Evolutionary conservation across 495 filamentous ascomycete species (phyloP).

Genomic region (Daldinia childiae): DNA sequence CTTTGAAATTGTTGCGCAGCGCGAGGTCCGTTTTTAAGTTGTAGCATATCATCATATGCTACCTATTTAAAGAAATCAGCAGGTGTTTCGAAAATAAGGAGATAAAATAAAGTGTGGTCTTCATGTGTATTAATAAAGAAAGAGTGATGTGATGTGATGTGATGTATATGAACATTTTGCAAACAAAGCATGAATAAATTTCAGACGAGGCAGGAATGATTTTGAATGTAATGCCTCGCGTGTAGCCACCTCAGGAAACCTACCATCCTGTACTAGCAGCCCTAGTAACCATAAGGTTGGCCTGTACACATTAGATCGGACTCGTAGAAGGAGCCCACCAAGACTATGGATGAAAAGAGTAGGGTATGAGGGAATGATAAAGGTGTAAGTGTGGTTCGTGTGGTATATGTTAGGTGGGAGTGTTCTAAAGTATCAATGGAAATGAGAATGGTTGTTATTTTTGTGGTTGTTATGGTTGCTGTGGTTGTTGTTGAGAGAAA

Average conservation of each 20-base stretch:
- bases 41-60: constrained; percentile 25
- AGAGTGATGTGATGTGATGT: background rate
- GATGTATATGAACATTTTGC: background rate
- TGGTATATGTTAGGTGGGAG: background rate
- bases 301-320: background rate
- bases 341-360: background rate
- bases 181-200: background rate
- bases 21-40: constrained; percentile 20
- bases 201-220: background rate
- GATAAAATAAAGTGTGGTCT: background rate
- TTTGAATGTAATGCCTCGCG: background rate
- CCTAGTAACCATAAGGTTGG: background rate
- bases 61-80: constrained; percentile 28
- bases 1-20: constrained; percentile 16
- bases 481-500: background rate
- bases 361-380: background rate
- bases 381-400: background rate
- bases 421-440: background rate
- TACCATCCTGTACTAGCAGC: background rate
- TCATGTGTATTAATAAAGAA: background rate
- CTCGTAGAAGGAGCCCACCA: background rate
- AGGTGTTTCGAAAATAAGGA: constrained; percentile 24
- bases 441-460: background rate
- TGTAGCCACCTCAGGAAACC: background rate
- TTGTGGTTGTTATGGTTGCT: no score